phyloP scores from a whole-genome alignment of 1,284 basidiomycete genomes.

The Inonotus obliquus region DNA sequence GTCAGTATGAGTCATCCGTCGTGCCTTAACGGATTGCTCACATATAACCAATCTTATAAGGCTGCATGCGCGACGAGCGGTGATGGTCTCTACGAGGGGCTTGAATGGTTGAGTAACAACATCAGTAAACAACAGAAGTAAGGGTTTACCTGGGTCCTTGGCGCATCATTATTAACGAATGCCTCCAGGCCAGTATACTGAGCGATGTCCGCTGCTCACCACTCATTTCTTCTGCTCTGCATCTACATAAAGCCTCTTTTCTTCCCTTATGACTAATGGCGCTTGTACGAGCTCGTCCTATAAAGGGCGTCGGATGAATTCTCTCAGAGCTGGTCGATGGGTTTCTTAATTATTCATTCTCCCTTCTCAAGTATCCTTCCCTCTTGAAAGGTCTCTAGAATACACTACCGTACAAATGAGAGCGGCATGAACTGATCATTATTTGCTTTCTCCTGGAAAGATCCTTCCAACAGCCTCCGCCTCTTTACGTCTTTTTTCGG shows the following conservation, averaged over 20 bases:
- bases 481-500: conserved; percentile 18
- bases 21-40: not conserved
- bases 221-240: conserved; percentile 8
- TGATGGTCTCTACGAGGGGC: conserved; percentile 98
- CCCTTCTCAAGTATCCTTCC: not conserved
- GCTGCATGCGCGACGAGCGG: conserved; percentile 98
- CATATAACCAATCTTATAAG: conserved; percentile 32
- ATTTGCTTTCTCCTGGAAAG: conserved; percentile 10
- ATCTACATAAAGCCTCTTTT: conserved; percentile 10
- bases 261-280: conserved; percentile 11
- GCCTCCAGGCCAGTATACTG: not conserved
- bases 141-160: not conserved
- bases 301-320: conserved; percentile 15
- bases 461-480: conserved; percentile 17
- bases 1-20: conserved; percentile 36
- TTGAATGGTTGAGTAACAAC: conserved; percentile 92
- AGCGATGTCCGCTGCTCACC: not conserved
- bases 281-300: conserved; percentile 16
- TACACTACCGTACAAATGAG: conserved; percentile 6
- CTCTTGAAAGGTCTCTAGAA: conserved; percentile 10
- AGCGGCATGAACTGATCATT: not conserved
- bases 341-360: conserved; percentile 2
- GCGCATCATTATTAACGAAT: not conserved
- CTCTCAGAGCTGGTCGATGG: conserved; percentile 1
- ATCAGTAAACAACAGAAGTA: conserved; percentile 48